Percentiles rank a stretch among this genome's conserved stretches.
Evolutionary conservation across 345 rosid species (phyloP).

Genomic region (Rhodomyrtus tomentosa): DNA sequence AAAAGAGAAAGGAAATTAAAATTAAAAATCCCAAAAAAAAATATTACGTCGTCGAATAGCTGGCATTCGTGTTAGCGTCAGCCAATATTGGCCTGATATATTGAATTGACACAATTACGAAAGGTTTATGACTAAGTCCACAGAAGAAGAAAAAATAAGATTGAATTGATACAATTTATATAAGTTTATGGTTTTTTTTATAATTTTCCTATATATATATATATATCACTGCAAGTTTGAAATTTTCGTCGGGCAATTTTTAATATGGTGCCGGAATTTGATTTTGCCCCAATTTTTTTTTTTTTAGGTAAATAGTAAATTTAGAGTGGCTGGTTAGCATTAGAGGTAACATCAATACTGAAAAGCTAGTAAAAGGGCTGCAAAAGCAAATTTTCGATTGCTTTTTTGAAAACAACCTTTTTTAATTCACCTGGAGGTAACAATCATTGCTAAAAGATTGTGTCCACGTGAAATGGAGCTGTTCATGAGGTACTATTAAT

Average conservation of each 20-base stretch:
- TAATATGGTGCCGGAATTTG: fast-evolving
- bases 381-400: not conserved
- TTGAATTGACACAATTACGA: too few relatives aligned
- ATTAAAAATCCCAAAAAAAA: too few relatives aligned
- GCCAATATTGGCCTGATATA: too few relatives aligned
- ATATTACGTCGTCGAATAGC: too few relatives aligned
- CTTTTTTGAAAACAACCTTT: not conserved
- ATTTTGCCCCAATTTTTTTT: not conserved
- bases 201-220: too few relatives aligned
- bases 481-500: not conserved
- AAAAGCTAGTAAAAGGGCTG: not conserved
- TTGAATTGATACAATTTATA: too few relatives aligned
- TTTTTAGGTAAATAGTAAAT: not conserved
- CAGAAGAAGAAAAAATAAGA: too few relatives aligned
- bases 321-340: not conserved
- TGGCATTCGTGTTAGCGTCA: too few relatives aligned
- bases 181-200: too few relatives aligned
- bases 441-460: not conserved
- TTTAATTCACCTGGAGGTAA: not conserved
- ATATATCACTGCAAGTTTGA: fast-evolving
- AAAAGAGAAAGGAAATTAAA: too few relatives aligned
- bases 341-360: not conserved
- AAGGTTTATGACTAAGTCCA: too few relatives aligned
- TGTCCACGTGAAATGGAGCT: not conserved
- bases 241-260: fast-evolving